Evolutionary conservation across 2,329 filamentous ascomycete species (phyloP).

Genomic region (Zarea fungicola): DNA sequence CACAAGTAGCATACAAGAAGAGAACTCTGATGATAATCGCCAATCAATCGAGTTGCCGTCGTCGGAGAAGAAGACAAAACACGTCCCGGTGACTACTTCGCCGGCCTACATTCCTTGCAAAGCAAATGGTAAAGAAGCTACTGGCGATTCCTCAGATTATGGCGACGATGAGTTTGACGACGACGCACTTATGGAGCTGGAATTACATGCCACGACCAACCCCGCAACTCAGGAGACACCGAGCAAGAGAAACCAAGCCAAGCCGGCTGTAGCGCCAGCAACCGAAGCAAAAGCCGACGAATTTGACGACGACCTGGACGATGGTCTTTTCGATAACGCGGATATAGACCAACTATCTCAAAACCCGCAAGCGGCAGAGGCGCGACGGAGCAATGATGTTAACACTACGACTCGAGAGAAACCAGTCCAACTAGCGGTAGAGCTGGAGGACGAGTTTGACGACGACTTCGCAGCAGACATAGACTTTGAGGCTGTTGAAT

Average conservation of each 20-base stretch:
- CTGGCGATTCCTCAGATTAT: constrained; percentile 40
- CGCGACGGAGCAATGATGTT: too few relatives aligned
- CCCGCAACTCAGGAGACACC: constrained; percentile 20
- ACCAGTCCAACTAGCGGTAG: too few relatives aligned
- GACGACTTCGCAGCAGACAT: constrained; percentile 60
- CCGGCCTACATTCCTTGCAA: not conserved
- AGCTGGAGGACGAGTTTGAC: constrained; percentile 29
- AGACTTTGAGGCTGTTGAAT: constrained; percentile 73
- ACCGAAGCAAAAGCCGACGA: constrained; percentile 46
- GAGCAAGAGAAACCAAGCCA: constrained; percentile 13
- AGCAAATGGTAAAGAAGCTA: constrained; percentile 3
- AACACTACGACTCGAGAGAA: not conserved
- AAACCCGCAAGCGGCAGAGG: too few relatives aligned
- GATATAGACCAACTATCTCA: constrained; percentile 19
- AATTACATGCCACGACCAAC: constrained; percentile 33
- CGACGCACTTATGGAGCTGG: constrained; percentile 51
- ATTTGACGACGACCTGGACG: constrained; percentile 62
- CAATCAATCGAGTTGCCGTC: constrained; percentile 38
- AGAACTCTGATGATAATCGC: constrained; percentile 28
- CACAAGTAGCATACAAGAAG: constrained; percentile 44
- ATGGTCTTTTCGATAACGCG: constrained; percentile 50
- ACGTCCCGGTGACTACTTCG: constrained; percentile 1
- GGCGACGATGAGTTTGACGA: constrained; percentile 56
- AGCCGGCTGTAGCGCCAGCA: constrained; percentile 8
- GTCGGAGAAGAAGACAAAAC: constrained; percentile 34